phyloP scores from a whole-genome alignment of 1,284 basidiomycete genomes.

The Ustilago cynodontis region DNA sequence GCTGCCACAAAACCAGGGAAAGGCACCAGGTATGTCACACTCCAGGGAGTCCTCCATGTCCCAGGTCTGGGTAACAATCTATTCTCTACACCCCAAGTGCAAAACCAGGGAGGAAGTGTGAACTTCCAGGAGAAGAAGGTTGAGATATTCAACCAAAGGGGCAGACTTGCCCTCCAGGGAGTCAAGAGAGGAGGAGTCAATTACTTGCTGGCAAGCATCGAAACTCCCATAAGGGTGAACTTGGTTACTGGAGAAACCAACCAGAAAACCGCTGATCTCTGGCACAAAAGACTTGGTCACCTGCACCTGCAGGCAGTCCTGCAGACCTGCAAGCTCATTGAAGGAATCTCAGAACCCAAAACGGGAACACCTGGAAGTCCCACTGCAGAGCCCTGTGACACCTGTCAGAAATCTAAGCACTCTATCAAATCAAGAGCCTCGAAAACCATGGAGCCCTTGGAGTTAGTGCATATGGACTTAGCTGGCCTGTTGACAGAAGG shows the following conservation, averaged over 20 bases:
- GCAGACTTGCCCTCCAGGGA: no score
- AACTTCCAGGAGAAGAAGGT: no score
- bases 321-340: not conserved
- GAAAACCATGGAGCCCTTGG: not conserved
- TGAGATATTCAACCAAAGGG: no score
- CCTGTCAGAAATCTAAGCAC: not conserved
- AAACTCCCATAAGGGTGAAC: not conserved
- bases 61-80: no score
- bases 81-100: no score
- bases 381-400: not conserved
- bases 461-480: not conserved
- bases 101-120: no score
- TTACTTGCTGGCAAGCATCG: not conserved
- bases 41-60: no score
- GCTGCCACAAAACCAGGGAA: no score
- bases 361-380: not conserved
- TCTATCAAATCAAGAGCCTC: not conserved
- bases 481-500: not conserved
- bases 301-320: not conserved
- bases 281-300: constrained; percentile 2
- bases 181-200: not conserved
- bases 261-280: not conserved
- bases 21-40: no score
- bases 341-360: not conserved
- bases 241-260: not conserved